Conservation (phyloP, 1,139 yeast species). For the Taphrina wiesneri region DNA sequence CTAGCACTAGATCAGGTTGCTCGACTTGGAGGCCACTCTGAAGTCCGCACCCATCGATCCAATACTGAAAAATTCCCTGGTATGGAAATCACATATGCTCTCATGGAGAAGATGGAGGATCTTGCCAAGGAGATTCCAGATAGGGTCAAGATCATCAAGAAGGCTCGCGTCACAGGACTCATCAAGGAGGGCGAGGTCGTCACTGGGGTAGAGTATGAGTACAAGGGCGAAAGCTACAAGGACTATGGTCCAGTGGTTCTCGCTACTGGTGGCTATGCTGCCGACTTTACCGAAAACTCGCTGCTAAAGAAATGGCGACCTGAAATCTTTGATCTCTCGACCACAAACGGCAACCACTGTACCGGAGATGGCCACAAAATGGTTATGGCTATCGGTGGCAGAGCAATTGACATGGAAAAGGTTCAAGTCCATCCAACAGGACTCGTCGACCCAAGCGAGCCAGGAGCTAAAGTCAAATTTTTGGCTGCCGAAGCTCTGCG, state of each 20-base stretch:
- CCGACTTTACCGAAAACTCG: slow-evolving; percentile 58
- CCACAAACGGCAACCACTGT: slow-evolving; percentile 74
- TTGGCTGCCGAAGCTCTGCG: slow-evolving; percentile 77
- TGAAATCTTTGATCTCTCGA: slow-evolving; percentile 61
- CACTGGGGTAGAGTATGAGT: slow-evolving; percentile 54
- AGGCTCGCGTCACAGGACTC: slow-evolving; percentile 52
- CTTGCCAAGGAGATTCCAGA: slow-evolving; percentile 55
- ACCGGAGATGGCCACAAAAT: slow-evolving; percentile 75
- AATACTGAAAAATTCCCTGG: slow-evolving; percentile 69
- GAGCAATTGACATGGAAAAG: slow-evolving; percentile 70
- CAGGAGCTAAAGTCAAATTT: slow-evolving; percentile 57
- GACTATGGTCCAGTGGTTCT: slow-evolving; percentile 62
- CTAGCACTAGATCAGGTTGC: slow-evolving; percentile 66
- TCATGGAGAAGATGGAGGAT: slow-evolving; percentile 58
- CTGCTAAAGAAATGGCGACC: slow-evolving; percentile 61
- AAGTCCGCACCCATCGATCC: slow-evolving; percentile 73
- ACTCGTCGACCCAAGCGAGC: slow-evolving; percentile 64
- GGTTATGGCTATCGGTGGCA: slow-evolving; percentile 59
- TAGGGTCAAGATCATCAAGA: slow-evolving; percentile 56
- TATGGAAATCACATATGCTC: slow-evolving; percentile 68
- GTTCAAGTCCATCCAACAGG: slow-evolving; percentile 86
- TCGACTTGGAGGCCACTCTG: slow-evolving; percentile 73
- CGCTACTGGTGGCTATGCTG: slow-evolving; percentile 80
- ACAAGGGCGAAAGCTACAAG: slow-evolving; percentile 41
- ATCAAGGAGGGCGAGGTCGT: slow-evolving; percentile 47